Conservation (phyloP, 495 filamentous ascomycete species). For the Aspergillus homomorphus region DNA sequence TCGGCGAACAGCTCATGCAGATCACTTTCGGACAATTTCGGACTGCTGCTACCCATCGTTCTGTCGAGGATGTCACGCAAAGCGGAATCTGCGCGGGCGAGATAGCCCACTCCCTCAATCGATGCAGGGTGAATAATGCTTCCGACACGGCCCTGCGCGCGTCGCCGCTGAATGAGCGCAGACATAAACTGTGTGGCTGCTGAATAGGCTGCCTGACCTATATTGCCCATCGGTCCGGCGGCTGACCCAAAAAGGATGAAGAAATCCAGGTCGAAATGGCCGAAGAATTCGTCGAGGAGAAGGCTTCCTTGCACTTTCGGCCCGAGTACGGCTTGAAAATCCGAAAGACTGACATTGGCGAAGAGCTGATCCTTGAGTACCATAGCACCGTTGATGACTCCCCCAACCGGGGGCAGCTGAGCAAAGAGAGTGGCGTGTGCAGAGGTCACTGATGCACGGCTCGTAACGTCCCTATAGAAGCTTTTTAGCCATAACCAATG, state of each 20-base stretch:
- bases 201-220: slow-evolving; percentile 6
- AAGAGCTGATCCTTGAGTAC: slow-evolving; percentile 8
- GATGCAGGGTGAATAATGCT: slow-evolving; percentile 8
- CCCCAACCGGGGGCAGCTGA: slow-evolving; percentile 6
- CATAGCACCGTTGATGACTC: slow-evolving; percentile 12
- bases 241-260: slow-evolving; percentile 15
- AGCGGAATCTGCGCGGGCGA: slow-evolving; percentile 1
- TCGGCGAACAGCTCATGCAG: slow-evolving; percentile 8
- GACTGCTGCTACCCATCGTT: background rate
- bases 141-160: slow-evolving; percentile 3
- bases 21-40: slow-evolving; percentile 1
- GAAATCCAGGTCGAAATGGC: slow-evolving; percentile 10
- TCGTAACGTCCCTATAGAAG: slow-evolving; percentile 7
- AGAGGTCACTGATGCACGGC: slow-evolving; percentile 6
- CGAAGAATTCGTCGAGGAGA: slow-evolving; percentile 3
- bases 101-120: slow-evolving; percentile 7
- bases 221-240: slow-evolving; percentile 7
- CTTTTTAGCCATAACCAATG: background rate
- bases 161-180: slow-evolving; percentile 3
- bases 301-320: slow-evolving; percentile 13
- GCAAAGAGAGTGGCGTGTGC: background rate
- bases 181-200: slow-evolving; percentile 6
- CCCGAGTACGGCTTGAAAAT: background rate
- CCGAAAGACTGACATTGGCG: background rate
- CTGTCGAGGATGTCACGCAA: background rate